Conservation (phyloP, 169 alveolate genomes). For the Plasmodium reichenowi region DNA sequence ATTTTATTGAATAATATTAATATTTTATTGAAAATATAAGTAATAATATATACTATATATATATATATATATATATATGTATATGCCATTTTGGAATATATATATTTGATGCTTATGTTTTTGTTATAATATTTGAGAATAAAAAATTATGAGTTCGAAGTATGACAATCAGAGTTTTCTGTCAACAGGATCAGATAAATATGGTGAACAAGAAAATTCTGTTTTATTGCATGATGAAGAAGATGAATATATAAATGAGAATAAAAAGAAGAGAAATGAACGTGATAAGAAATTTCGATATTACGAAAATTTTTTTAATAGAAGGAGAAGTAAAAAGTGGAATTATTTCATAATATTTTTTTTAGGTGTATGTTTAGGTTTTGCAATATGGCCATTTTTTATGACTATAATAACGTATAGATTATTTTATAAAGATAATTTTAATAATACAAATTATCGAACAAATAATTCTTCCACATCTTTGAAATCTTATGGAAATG, state of each 20-base stretch:
- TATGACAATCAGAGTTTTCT: conserved; percentile 52
- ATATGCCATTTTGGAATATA: no score
- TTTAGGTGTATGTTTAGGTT: conserved; percentile 76
- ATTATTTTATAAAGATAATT: conserved; percentile 66
- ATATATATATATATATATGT: no score
- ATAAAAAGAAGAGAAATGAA: conserved; percentile 21
- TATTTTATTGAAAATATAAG: no score
- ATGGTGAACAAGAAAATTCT: conserved; percentile 55
- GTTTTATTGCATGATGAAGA: conserved; percentile 29
- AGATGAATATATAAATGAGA: conserved; percentile 3
- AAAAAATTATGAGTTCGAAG: conserved; percentile 61
- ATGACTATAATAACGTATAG: conserved; percentile 75
- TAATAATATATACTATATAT: no score
- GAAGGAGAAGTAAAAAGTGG: conserved; percentile 75
- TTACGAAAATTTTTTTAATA: conserved; percentile 48
- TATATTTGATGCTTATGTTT: no score
- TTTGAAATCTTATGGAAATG: conserved; percentile 64
- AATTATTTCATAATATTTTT: conserved; percentile 70
- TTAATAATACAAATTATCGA: conserved; percentile 46
- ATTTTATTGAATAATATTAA: no score
- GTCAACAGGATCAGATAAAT: conserved; percentile 61
- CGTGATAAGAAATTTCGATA: conserved; percentile 20
- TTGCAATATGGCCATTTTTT: conserved; percentile 77
- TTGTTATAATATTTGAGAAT: no score
- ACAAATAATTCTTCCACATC: conserved; percentile 41